Base-by-base conservation (phyloP, 2,329 filamentous ascomycete species). In the Boeremia exigua region DNA sequence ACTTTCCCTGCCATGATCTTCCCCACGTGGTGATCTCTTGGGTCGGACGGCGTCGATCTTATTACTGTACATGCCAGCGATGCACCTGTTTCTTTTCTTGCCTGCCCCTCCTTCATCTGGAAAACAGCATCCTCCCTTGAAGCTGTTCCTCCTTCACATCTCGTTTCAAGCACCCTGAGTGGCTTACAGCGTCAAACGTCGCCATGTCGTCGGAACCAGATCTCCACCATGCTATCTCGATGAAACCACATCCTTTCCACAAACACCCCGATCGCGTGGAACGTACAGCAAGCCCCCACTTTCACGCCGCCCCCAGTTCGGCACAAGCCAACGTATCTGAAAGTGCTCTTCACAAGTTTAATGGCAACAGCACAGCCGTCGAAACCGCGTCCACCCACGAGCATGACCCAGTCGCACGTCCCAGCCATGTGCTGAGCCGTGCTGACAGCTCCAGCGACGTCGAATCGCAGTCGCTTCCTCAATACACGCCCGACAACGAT, bases 401-500 rank as follows among this genome's bases (percentile, higher is more conserved):
- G 28, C 61, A 74, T 51, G 75, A 78, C 56, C 72, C 71, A 19
- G 65, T 73, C 50, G 73, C 71, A 46, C 69, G 73, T 47, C 54
- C 71, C 47, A 69, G 64, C 46, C 76, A 75, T 64, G 68, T 65
- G 30, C 67, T 68, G 50, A 51, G 48, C 38, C 70, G 66, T 39
- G 61, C 56, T 60, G 54, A 53, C 39, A 54, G 44, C 40, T 29
- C 46, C 15, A 56, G 61, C 37, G 67, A 68, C 25, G 78, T 81
- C 56, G 80, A 82, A 62, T 71, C 77, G 23, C 78, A 81, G 38
- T 79, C 80, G 34, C 76, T 84, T 7, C 87, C 88, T 0, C 81
- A 80, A 8, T 85, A 88, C 67, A 85, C 81, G 17, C 75, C 77
- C 25, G 86, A 88, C 62, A 89, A 86, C 68, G 94, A 98, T 67